Evolutionary conservation across 1,139 yeast genomes (phyloP).

Genomic region (Geotrichum europaeum): DNA sequence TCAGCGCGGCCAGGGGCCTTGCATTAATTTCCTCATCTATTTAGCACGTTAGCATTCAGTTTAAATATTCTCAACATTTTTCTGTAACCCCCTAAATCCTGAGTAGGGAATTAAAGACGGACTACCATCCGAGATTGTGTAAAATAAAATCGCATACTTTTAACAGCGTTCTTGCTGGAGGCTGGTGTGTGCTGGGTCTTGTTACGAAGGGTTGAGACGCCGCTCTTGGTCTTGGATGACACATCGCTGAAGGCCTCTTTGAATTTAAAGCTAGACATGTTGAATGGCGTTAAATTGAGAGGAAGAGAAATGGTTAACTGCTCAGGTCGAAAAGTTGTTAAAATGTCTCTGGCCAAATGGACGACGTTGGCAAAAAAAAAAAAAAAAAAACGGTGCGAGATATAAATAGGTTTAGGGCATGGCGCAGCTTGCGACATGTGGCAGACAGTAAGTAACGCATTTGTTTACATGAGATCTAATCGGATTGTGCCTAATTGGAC

Average conservation of each 20-base stretch:
- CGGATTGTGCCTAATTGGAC: neutral
- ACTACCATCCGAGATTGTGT: neutral
- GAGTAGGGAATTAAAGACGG: neutral
- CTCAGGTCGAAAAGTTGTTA: neutral
- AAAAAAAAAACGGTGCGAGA: neutral
- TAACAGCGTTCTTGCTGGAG: conserved; percentile 12
- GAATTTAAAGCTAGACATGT: conserved; percentile 12
- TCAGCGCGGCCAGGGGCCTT: conserved; percentile 34
- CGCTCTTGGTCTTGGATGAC: conserved; percentile 11
- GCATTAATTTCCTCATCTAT: conserved; percentile 22
- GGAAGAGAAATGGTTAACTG: neutral
- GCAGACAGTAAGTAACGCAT: no score
- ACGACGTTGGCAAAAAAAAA: neutral
- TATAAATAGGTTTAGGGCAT: neutral
- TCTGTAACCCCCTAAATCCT: no score
- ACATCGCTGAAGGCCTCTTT: conserved; percentile 14
- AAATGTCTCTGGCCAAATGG: neutral
- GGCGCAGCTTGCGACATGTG: no score
- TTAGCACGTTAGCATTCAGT: neutral
- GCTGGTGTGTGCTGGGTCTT: conserved; percentile 14
- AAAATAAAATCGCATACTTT: conserved; percentile 5
- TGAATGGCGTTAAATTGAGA: neutral
- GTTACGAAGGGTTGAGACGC: conserved; percentile 4
- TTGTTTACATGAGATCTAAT: neutral
- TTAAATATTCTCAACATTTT: neutral